Evolutionary conservation across 1,139 yeast genomes (phyloP).

Genomic region (Saccharomycopsis crataegensis): DNA sequence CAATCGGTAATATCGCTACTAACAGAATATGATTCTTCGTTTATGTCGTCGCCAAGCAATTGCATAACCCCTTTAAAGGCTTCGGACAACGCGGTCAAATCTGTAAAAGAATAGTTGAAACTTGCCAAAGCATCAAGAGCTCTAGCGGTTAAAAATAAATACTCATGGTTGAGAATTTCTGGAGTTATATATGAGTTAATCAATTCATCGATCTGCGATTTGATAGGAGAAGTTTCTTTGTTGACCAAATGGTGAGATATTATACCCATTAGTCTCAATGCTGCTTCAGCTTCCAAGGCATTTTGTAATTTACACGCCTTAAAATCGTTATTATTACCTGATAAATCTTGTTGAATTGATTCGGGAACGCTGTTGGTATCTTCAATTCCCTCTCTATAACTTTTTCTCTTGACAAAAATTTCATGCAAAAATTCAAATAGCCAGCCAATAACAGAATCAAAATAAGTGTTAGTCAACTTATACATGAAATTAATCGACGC

Average conservation of each 20-base stretch:
- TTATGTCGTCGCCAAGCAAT: constrained; percentile 34
- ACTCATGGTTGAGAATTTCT: constrained; percentile 40
- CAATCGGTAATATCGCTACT: constrained; percentile 30
- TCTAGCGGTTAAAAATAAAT: constrained; percentile 75
- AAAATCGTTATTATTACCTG: constrained; percentile 27
- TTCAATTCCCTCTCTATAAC: constrained; percentile 40
- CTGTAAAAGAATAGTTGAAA: constrained; percentile 47
- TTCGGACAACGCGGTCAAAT: constrained; percentile 45
- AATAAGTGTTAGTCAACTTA: constrained; percentile 15
- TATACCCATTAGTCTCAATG: constrained; percentile 69
- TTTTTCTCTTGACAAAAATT: constrained; percentile 39
- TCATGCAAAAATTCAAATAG: constrained; percentile 53
- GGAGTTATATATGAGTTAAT: constrained; percentile 63
- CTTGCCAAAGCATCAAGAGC: constrained; percentile 70
- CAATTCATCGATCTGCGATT: constrained; percentile 62
- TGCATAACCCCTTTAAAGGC: constrained; percentile 61
- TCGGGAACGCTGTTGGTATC: constrained; percentile 1
- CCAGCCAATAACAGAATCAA: constrained; percentile 8
- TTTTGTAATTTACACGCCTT: constrained; percentile 30
- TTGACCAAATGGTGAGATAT: constrained; percentile 48
- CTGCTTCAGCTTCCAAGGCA: constrained; percentile 78
- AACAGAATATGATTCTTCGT: constrained; percentile 24
- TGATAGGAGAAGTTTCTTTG: constrained; percentile 45
- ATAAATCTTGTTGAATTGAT: constrained; percentile 1
- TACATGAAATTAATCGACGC: constrained; percentile 71